phyloP scores from a whole-genome alignment of 176 grass and related monocot species.

The Hsuehochloa calcarea region DNA sequence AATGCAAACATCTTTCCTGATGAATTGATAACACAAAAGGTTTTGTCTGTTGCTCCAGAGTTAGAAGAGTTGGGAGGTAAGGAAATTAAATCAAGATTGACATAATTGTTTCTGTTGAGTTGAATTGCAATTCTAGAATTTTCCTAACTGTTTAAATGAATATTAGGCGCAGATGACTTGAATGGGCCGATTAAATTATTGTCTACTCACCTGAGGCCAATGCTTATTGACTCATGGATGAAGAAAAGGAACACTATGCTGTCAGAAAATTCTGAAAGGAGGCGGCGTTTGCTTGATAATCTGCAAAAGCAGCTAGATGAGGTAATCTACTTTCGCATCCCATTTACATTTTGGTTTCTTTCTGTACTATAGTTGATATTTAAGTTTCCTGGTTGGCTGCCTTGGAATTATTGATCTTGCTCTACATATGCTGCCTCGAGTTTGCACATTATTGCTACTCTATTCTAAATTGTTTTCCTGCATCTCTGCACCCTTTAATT shows the following conservation, averaged over 20 bases:
- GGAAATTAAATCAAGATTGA: constrained; percentile 38
- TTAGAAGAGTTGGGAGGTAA: constrained; percentile 86
- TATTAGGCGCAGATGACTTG: constrained; percentile 52
- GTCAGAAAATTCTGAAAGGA: constrained; percentile 86
- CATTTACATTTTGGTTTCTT: constrained; percentile 15
- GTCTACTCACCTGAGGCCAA: constrained; percentile 83
- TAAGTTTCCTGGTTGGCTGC: background rate
- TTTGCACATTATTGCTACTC: background rate
- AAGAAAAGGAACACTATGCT: constrained; percentile 86
- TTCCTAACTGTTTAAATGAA: constrained; percentile 33
- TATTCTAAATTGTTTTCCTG: background rate
- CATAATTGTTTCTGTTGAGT: background rate
- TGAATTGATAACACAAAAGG: constrained; percentile 81
- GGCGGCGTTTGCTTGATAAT: constrained; percentile 75
- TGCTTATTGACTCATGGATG: constrained; percentile 78
- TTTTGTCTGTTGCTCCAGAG: constrained; percentile 69
- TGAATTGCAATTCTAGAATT: constrained; percentile 15
- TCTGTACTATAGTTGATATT: constrained; percentile 8
- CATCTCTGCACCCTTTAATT: constrained; percentile 7
- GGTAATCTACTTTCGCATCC: constrained; percentile 40
- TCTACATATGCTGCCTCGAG: background rate
- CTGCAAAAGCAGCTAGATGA: constrained; percentile 95
- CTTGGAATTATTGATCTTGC: background rate
- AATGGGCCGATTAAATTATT: constrained; percentile 61
- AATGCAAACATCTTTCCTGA: constrained; percentile 59